Conservation (phyloP, 805 yeast genomes). For the Naumovozyma castellii region DNA sequence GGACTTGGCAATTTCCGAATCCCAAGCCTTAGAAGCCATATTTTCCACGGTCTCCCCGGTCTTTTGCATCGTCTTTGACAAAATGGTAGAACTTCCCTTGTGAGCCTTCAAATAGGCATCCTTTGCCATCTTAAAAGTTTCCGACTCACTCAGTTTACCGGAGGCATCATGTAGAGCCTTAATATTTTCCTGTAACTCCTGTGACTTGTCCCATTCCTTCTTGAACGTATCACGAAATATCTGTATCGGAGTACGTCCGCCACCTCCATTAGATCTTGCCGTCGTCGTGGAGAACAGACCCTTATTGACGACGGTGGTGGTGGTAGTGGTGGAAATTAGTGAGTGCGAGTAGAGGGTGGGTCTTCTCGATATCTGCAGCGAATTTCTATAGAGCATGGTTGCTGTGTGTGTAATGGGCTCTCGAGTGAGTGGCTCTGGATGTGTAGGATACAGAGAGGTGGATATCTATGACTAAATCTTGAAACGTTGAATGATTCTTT, state of each 20-base stretch:
- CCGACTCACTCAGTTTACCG: slow-evolving; percentile 87
- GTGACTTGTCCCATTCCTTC: slow-evolving; percentile 81
- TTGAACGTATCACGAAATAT: slow-evolving; percentile 90
- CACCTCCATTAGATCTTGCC: not conserved
- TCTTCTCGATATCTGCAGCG: not conserved
- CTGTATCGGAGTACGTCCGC: slow-evolving; percentile 57
- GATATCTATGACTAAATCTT: no score
- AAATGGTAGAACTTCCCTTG: slow-evolving; percentile 49
- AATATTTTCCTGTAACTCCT: slow-evolving; percentile 83
- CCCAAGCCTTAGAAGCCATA: slow-evolving; percentile 91
- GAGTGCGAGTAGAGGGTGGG: not conserved
- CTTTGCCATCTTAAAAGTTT: slow-evolving; percentile 84
- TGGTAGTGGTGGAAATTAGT: not conserved
- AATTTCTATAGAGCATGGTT: not conserved
- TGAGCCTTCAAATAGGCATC: slow-evolving; percentile 87
- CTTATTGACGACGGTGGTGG: not conserved
- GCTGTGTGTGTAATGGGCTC: no score
- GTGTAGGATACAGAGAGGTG: no score
- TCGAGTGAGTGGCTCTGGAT: no score
- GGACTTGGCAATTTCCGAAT: slow-evolving; percentile 80
- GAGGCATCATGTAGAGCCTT: slow-evolving; percentile 94
- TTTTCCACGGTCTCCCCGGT: slow-evolving; percentile 93
- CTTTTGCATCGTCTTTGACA: slow-evolving; percentile 65
- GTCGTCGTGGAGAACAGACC: not conserved
- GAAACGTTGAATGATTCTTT: no score